Base-by-base conservation (phyloP, 305 asterid species). In the Withania somnifera region DNA sequence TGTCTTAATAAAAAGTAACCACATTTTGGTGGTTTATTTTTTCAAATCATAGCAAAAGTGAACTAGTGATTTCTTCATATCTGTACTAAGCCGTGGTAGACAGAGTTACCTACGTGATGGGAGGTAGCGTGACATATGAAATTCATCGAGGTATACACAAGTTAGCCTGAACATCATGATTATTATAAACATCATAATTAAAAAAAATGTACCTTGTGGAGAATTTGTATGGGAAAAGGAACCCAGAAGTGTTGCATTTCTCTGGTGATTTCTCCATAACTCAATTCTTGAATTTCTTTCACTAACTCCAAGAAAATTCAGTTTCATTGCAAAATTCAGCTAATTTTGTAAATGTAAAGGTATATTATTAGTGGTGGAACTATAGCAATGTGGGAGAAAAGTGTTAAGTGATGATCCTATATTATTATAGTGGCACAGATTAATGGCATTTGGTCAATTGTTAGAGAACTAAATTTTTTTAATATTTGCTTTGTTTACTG, bases 221-320 rank as follows among this genome's bases (percentile, higher is more conserved):
- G 61, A 86, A 86, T 14, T 58, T 82, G 78, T 78, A 86, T 51
- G 88, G 85, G 26, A 82, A 81, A 0, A 86, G 88, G 73, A 81
- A n/a, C 2, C 86, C 83, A 14, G 85, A 86, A 17, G 57, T 14
- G 51, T 86, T 66, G 67, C 64, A 32, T 13, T 40, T 50, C 26
- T 64, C 57, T 2, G 19, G 20, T 17, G 83, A 78, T 50, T 60
- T 82, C 5, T 11, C 87, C 82, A 84, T 81, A 42, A 5, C 50
- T 13, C 19, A 26, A 69, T 69, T 69, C 36, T 69, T 40, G 56
- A 68, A 6, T 11, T 1, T 40, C 30, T 11, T 19, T 10, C 4
- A 38, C 32, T 68, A 19, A 11, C 34, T 22, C 34, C 2, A 30
- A 30, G 34, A 30, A 30, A 30, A 30, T 30, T 30, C 34, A 30